A percentile compares a stretch with the other conserved stretches of the same genome.
Conservation (phyloP, 768 basidiomycete genomes). For the Mycena crocata region DNA sequence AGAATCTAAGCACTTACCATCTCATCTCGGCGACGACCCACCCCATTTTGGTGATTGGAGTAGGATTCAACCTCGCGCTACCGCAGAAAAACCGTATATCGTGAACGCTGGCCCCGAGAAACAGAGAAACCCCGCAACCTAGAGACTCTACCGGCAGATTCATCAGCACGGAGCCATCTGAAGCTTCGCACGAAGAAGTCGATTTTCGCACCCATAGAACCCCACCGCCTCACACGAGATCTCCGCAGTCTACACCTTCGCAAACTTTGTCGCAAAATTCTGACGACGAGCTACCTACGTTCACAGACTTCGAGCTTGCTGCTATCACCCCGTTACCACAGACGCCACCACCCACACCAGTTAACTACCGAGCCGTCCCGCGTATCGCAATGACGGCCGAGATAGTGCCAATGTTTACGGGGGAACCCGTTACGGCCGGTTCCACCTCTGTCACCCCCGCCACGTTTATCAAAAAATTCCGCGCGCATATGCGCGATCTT, state of each 20-base stretch:
- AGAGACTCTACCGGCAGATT: neutral
- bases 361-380: neutral
- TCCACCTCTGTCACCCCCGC: neutral
- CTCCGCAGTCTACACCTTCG: neutral
- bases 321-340: neutral
- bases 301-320: neutral
- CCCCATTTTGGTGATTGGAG: slow-evolving; percentile 1
- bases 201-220: neutral
- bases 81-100: neutral
- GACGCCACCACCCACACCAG: neutral
- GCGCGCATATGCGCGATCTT: slow-evolving; percentile 22
- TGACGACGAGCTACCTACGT: neutral
- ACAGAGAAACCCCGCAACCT: neutral
- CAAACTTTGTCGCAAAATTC: neutral
- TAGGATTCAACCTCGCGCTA: neutral
- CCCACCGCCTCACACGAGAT: neutral
- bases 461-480: slow-evolving; percentile 19
- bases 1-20: too few relatives aligned
- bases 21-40: too few relatives aligned
- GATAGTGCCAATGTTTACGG: slow-evolving; percentile 18
- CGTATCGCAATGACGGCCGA: neutral
- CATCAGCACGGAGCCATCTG: neutral
- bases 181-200: neutral
- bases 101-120: too few relatives aligned
- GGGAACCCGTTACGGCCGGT: neutral